These are phyloP conservation scores for Bidens hawaiensis DNA, from an alignment of 140 eudicot genomes.

Conservation along the genomic window DNA sequence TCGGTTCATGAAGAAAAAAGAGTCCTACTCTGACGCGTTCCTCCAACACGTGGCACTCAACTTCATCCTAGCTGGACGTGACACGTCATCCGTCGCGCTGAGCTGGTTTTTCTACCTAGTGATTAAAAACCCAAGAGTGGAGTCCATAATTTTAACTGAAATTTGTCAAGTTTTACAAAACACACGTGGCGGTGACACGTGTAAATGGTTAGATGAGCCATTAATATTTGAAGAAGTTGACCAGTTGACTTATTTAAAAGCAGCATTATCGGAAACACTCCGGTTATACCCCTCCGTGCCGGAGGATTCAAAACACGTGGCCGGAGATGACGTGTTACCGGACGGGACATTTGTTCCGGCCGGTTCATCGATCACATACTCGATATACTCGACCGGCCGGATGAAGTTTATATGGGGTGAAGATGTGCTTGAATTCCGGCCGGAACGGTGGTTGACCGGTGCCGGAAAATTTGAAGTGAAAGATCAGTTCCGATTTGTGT, in stretches of 20 bases:
- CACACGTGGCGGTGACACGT: conserved; percentile 66
- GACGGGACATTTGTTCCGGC: conserved; percentile 90
- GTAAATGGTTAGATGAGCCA: conserved; percentile 66
- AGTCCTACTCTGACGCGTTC: conserved; percentile 62
- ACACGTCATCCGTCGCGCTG: conserved; percentile 90
- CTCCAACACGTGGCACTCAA: conserved; percentile 75
- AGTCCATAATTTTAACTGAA: conserved; percentile 55
- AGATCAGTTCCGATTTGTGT: conserved; percentile 48
- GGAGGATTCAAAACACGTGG: conserved; percentile 82
- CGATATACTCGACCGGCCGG: conserved; percentile 77
- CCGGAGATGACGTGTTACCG: conserved; percentile 65
- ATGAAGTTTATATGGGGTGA: conserved; percentile 95
- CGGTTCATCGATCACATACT: conserved; percentile 74
- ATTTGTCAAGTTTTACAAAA: conserved; percentile 47
- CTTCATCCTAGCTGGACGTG: conserved; percentile 93
- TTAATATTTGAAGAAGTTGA: conserved; percentile 81
- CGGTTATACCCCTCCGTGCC: conserved; percentile 93
- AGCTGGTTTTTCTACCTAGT: conserved; percentile 89
- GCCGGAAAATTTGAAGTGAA: conserved; percentile 38
- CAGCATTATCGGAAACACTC: conserved; percentile 82
- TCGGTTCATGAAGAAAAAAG: conserved; percentile 88
- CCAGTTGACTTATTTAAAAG: conserved; percentile 61
- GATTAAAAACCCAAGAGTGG: conserved; percentile 49
- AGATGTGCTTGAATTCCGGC: conserved; percentile 68
- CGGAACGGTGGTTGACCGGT: conserved; percentile 52